Evolutionary conservation across 2,329 filamentous ascomycete genomes (phyloP), one percentile per base, ranked within the genome.

Genomic region (Cadophora sp.): DNA sequence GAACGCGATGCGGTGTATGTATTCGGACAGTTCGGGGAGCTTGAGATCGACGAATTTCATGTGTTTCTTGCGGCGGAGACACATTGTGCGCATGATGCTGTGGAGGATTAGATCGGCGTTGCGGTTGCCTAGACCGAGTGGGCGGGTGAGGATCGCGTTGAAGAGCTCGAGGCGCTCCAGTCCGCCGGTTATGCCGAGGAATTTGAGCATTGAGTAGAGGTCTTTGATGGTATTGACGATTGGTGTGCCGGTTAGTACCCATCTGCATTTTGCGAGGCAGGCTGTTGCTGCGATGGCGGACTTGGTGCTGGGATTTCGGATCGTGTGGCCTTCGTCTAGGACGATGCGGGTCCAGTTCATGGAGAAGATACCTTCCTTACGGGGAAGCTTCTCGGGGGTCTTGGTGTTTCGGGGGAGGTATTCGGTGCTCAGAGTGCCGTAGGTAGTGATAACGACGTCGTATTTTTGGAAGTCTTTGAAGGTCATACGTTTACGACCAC

Each of bases 11-110:
- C 87, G 87, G 73, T 96, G 89, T 6, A 96, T 83, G 71, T 91
- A 94, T 75, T 95, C 93, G 0, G 88, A 90, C 74, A 96, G 88
- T 16, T 88, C 83, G 0, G 94, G 93, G 9, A 97, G 83, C 69
- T 89, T 91, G 22, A 97, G 81, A 71, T 97, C 92, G 62, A 97
- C 86, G 74, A 96, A 97, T 5, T 85, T 85, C 93, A 97, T 97
- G 65, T 95, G 90, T 77, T 97, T 97, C 78, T 89, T 91, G 45
- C 94, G 87, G 45, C 94, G 87, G 24, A 97, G 83, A 73, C 92
- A 96, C 56, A 97, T 85, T 20, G 91, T 89, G n/a, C 84, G 84
- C 88, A 97, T 94, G 53, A 97, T 83, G 5, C 88, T 85, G 74
- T 95, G 91, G 3, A 96, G 83, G 3, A 95, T 81, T 13, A 84